Conservation (phyloP, 805 yeast species). For the Yamadazyma kitorensis region DNA sequence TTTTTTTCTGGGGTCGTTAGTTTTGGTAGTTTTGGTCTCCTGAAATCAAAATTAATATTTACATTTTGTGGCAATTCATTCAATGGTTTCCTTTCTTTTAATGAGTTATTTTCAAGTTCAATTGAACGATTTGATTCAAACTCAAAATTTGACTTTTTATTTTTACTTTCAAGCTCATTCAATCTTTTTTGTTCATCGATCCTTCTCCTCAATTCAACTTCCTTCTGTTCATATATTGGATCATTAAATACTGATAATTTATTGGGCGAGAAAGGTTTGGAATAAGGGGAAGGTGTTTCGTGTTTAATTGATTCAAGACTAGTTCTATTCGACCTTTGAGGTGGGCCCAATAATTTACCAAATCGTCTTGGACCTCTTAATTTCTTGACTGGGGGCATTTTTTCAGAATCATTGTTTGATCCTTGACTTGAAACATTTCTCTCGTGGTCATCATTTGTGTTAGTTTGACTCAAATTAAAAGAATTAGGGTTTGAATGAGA, state of each 20-base stretch:
- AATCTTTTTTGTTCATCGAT: conserved; percentile 23
- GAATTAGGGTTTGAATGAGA: conserved; percentile 4
- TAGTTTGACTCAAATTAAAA: not conserved
- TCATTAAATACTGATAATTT: too few relatives aligned
- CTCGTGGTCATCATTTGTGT: conserved; percentile 1
- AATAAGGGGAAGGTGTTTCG: too few relatives aligned
- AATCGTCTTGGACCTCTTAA: conserved; percentile 36
- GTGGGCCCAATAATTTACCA: conserved; percentile 46
- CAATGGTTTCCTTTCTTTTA: conserved; percentile 16
- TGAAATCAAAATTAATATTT: conserved; percentile 17
- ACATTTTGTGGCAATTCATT: conserved; percentile 14
- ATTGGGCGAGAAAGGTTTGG: too few relatives aligned
- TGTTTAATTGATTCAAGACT: too few relatives aligned
- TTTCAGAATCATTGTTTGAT: conserved; percentile 3
- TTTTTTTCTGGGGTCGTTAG: conserved; percentile 3
- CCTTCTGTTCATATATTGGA: conserved; percentile 20
- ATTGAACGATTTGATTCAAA: too few relatives aligned
- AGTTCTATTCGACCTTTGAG: conserved; percentile 47
- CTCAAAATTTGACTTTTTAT: not conserved
- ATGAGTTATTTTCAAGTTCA: not conserved
- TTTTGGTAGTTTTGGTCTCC: conserved; percentile 33
- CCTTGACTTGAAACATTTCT: conserved; percentile 3
- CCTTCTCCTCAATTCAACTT: conserved; percentile 21
- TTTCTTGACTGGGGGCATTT: conserved; percentile 21
- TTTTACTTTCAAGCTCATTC: conserved; percentile 11